These are phyloP conservation scores for Lizonia empirigonia DNA, from an alignment of 2,329 filamentous ascomycete genomes.

Conservation along the genomic window DNA sequence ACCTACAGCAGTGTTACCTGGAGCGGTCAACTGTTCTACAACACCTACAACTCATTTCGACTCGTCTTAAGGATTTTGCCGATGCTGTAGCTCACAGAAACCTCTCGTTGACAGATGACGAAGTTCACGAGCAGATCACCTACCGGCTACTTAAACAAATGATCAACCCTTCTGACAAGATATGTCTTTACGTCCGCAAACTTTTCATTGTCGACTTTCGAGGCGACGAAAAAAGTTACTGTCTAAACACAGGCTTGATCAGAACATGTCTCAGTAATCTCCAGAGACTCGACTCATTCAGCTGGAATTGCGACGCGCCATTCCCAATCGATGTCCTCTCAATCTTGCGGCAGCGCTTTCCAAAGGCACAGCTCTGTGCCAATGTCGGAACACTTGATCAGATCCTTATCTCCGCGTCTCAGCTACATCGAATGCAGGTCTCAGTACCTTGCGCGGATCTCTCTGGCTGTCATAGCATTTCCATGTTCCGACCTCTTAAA, in stretches of 20 bases:
- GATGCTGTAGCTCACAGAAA: slow-evolving; percentile 20
- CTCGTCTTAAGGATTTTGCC: slow-evolving; percentile 19
- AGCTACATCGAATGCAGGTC: slow-evolving; percentile 16
- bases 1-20: slow-evolving; percentile 8
- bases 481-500: slow-evolving; percentile 15
- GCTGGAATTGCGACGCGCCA: slow-evolving; percentile 19
- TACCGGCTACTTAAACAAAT: slow-evolving; percentile 22
- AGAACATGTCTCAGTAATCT: slow-evolving; percentile 11
- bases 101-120: slow-evolving; percentile 19
- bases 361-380: slow-evolving; percentile 13
- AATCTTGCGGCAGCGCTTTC: slow-evolving; percentile 13
- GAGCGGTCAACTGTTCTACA: slow-evolving; percentile 13
- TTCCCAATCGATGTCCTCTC: slow-evolving; percentile 13
- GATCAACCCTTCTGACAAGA: slow-evolving; percentile 11
- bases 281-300: slow-evolving; percentile 15
- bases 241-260: slow-evolving; percentile 20
- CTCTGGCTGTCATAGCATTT: background rate
- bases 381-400: slow-evolving; percentile 9
- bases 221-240: slow-evolving; percentile 24
- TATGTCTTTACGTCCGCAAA: slow-evolving; percentile 18
- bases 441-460: slow-evolving; percentile 12
- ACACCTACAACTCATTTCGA: slow-evolving; percentile 15
- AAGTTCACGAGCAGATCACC: slow-evolving; percentile 14
- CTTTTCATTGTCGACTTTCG: slow-evolving; percentile 21
- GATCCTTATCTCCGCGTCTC: slow-evolving; percentile 5